Percentiles rank a stretch among this genome's conserved stretches.
Conservation (phyloP, 257 asterid species). For the Solanum habrochaites region DNA sequence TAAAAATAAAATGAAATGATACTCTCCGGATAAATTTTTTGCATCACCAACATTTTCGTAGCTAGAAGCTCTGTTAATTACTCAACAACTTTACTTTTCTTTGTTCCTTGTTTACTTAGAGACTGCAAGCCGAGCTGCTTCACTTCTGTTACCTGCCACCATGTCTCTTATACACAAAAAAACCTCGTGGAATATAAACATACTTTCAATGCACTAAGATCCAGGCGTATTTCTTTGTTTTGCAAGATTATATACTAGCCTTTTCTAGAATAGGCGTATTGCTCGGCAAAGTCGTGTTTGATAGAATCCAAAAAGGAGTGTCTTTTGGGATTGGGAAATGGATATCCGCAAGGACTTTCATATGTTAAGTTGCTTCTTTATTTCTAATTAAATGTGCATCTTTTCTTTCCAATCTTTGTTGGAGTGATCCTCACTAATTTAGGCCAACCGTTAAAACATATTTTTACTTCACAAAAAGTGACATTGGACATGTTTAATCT, state of each 20-base stretch:
- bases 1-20: not conserved
- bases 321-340: not conserved
- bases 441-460: not conserved
- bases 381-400: not conserved
- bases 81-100: not conserved
- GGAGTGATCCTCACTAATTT: not conserved
- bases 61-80: not conserved
- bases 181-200: not conserved
- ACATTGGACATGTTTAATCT: not conserved
- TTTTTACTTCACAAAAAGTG: not conserved
- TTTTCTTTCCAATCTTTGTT: not conserved
- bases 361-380: not conserved
- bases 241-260: not conserved
- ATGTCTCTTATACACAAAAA: not conserved
- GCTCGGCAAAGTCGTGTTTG: not conserved
- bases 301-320: not conserved
- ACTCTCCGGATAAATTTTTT: not conserved
- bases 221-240: not conserved
- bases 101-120: not conserved
- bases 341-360: not conserved
- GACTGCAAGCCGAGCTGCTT: not conserved
- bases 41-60: not conserved
- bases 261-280: not conserved
- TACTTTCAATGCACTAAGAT: not conserved
- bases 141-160: not conserved